phyloP scores from a whole-genome alignment of 768 basidiomycete species.

The Kwoniella shandongensis region DNA sequence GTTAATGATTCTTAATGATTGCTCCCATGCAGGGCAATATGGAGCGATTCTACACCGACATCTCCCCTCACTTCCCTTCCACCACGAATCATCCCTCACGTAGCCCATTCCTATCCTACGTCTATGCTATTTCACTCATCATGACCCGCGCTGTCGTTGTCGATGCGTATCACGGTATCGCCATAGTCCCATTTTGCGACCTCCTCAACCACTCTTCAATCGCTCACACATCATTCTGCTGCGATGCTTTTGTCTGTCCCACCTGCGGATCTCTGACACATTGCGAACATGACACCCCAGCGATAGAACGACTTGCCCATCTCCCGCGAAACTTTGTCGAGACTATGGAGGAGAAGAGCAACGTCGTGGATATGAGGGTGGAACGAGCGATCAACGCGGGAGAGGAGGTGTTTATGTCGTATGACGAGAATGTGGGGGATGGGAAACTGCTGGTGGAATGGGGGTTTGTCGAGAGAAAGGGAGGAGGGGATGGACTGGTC shows the following conservation, averaged over 20 bases:
- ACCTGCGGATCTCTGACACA: constrained; percentile 21
- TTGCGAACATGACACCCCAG: constrained; percentile 21
- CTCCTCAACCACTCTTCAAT: constrained; percentile 50
- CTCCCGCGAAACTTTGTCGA: not conserved
- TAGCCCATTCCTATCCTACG: constrained; percentile 54
- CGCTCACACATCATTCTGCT: constrained; percentile 20
- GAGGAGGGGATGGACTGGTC: constrained; percentile 16
- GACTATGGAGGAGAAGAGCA: not conserved
- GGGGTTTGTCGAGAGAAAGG: constrained; percentile 24
- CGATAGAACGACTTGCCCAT: not conserved
- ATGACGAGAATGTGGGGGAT: constrained; percentile 20
- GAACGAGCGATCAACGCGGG: constrained; percentile 11
- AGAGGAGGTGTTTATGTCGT: constrained; percentile 27
- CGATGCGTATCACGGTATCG: constrained; percentile 74
- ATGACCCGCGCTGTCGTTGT: constrained; percentile 80
- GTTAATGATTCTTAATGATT: not conserved
- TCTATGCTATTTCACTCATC: constrained; percentile 66
- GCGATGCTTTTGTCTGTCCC: constrained; percentile 23
- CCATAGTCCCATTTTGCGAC: constrained; percentile 84
- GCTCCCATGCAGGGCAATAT: not conserved
- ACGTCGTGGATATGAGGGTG: constrained; percentile 23
- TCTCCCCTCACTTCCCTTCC: constrained; percentile 12
- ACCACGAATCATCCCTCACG: constrained; percentile 20
- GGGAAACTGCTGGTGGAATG: constrained; percentile 29
- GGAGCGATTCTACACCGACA: not conserved